phyloP scores from a whole-genome alignment of 768 basidiomycete species.

The Coprinopsis marcescibilis region DNA sequence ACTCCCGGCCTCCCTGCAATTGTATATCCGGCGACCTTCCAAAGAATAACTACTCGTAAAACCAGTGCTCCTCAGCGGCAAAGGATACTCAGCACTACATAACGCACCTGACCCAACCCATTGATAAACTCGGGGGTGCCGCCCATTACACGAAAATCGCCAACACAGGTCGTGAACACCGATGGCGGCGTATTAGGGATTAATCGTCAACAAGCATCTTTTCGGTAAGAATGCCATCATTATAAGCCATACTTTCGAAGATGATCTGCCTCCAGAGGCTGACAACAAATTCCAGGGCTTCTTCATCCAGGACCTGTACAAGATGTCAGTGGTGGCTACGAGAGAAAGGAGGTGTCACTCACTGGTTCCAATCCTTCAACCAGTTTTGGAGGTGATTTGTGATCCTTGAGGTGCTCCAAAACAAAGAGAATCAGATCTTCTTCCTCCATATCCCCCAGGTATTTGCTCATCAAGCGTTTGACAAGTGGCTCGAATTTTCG shows the following conservation, averaged over 20 bases:
- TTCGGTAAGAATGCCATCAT: slow-evolving; percentile 83
- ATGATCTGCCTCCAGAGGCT: slow-evolving; percentile 88
- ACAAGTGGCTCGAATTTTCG: slow-evolving; percentile 83
- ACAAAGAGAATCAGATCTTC: slow-evolving; percentile 94
- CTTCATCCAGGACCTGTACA: slow-evolving; percentile 83
- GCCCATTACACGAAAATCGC: too few relatives aligned
- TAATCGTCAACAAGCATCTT: slow-evolving; percentile 65
- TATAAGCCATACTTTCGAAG: slow-evolving; percentile 93
- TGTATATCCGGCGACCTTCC: slow-evolving; percentile 14
- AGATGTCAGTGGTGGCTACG: neutral
- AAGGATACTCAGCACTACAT: slow-evolving; percentile 41
- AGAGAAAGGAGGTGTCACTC: slow-evolving; percentile 27
- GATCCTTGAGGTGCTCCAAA: slow-evolving; percentile 87
- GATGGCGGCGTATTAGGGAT: neutral
- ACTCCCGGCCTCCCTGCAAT: slow-evolving; percentile 1
- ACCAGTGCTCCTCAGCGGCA: slow-evolving; percentile 38
- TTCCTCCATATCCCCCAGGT: slow-evolving; percentile 88
- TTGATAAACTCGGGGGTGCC: too few relatives aligned
- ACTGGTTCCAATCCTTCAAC: slow-evolving; percentile 90
- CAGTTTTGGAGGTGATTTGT: slow-evolving; percentile 78
- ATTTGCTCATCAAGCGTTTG: slow-evolving; percentile 77
- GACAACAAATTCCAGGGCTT: slow-evolving; percentile 73
- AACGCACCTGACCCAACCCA: slow-evolving; percentile 55
- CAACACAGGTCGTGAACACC: neutral
- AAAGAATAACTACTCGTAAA: slow-evolving; percentile 21